Evolutionary conservation across 176 grass and related monocot species (phyloP).

Genomic region (Saccharum spontaneum): DNA sequence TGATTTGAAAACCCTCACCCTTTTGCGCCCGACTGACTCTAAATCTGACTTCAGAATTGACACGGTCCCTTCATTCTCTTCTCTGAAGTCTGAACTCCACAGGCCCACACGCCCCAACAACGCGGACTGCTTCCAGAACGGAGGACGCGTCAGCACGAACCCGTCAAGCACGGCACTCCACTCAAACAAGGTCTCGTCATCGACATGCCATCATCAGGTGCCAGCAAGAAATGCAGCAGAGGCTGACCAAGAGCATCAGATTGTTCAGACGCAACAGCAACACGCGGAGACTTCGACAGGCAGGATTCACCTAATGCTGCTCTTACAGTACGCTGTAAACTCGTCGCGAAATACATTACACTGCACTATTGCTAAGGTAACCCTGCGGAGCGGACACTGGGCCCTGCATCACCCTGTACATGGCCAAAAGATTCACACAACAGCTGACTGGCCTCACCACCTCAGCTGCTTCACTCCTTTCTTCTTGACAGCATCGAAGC

Average conservation of each 20-base stretch:
- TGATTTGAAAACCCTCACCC: not conserved
- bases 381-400: slow-evolving; percentile 24
- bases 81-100: not conserved
- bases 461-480: slow-evolving; percentile 56
- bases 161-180: slow-evolving; percentile 32
- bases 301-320: not conserved
- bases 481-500: slow-evolving; percentile 28
- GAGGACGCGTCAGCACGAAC: slow-evolving; percentile 12
- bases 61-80: not conserved
- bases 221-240: not conserved
- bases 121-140: not conserved
- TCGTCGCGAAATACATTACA: slow-evolving; percentile 13
- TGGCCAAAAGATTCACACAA: slow-evolving; percentile 10
- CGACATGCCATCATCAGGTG: not conserved
- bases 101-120: not conserved
- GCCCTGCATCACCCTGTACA: slow-evolving; percentile 50
- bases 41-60: not conserved
- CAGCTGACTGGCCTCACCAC: slow-evolving; percentile 39
- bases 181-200: not conserved
- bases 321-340: not conserved
- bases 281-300: not conserved
- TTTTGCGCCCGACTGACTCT: not conserved
- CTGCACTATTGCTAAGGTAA: slow-evolving; percentile 8
- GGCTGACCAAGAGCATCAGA: not conserved
- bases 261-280: not conserved